Evolutionary conservation across 208 protist genomes (phyloP).

Genomic region (Kentomonas sorsogonicus): DNA sequence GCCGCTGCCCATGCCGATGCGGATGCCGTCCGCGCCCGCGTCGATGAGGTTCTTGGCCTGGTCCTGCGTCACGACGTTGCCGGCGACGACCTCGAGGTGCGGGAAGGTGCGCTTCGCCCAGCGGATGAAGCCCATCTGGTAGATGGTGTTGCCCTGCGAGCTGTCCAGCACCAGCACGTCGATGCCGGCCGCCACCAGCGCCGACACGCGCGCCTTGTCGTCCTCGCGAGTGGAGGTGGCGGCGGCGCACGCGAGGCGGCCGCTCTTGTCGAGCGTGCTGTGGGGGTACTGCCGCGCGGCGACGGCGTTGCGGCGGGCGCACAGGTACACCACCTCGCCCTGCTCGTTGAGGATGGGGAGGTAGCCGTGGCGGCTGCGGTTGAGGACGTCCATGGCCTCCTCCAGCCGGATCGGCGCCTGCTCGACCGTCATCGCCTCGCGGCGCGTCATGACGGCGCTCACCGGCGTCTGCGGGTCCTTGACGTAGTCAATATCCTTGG

Average conservation of each 20-base stretch:
- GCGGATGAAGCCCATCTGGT: slow-evolving; percentile 94
- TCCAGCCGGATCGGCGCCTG: slow-evolving; percentile 84
- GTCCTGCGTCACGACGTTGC: slow-evolving; percentile 96
- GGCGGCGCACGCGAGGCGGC: slow-evolving; percentile 84
- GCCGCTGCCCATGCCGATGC: slow-evolving; percentile 97
- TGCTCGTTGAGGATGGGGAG: slow-evolving; percentile 95
- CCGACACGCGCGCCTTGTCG: slow-evolving; percentile 78
- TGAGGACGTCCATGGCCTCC: slow-evolving; percentile 94
- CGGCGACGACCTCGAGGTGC: slow-evolving; percentile 85
- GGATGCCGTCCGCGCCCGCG: slow-evolving; percentile 95
- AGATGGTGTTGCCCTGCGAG: slow-evolving; percentile 95
- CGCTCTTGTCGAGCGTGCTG: slow-evolving; percentile 74
- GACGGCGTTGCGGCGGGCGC: slow-evolving; percentile 81
- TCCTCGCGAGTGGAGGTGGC: slow-evolving; percentile 89
- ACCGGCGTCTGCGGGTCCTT: slow-evolving; percentile 77
- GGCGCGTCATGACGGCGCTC: slow-evolving; percentile 81
- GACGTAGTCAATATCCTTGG: slow-evolving; percentile 97
- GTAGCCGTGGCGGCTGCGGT: slow-evolving; percentile 92
- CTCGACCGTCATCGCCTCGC: slow-evolving; percentile 79
- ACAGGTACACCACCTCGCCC: slow-evolving; percentile 89
- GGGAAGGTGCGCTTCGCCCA: slow-evolving; percentile 91
- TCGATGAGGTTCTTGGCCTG: slow-evolving; percentile 96
- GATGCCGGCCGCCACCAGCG: slow-evolving; percentile 84
- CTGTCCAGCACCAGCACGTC: slow-evolving; percentile 95
- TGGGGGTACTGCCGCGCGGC: slow-evolving; percentile 76